phyloP scores from a whole-genome alignment of 371 early-diverging fungal genomes.

The Mucor irregularis region DNA sequence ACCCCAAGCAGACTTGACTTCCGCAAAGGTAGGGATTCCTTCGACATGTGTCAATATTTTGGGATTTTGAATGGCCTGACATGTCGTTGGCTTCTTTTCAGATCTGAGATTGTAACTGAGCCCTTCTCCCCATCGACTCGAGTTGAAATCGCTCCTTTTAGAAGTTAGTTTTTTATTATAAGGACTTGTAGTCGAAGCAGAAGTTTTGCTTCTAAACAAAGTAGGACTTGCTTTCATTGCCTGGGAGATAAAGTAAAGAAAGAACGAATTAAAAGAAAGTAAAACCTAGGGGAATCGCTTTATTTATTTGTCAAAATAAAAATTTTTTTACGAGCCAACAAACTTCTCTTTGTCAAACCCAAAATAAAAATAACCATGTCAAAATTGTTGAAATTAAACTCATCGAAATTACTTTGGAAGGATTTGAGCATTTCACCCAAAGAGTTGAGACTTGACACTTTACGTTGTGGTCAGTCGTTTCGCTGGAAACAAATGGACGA shows the following conservation, averaged over 20 bases:
- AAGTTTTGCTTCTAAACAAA: too few species aligned
- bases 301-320: too few species aligned
- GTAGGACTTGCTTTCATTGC: too few species aligned
- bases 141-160: too few species aligned
- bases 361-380: neutral
- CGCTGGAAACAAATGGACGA: constrained; percentile 69
- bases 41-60: neutral
- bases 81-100: neutral
- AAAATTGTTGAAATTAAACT: constrained; percentile 5
- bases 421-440: constrained; percentile 59
- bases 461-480: constrained; percentile 89
- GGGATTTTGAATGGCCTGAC: neutral
- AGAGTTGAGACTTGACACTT: constrained; percentile 78
- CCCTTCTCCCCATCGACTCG: too few species aligned
- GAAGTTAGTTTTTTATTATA: too few species aligned
- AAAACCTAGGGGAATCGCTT: too few species aligned
- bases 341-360: neutral
- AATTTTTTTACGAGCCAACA: too few species aligned
- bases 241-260: too few species aligned
- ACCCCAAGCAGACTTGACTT: constrained; percentile 10
- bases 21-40: neutral
- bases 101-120: too few species aligned
- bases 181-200: too few species aligned
- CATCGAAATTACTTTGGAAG: constrained; percentile 47
- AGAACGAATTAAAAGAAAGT: too few species aligned